Conservation (phyloP, 345 rosid species). For the Heritiera fomes region DNA sequence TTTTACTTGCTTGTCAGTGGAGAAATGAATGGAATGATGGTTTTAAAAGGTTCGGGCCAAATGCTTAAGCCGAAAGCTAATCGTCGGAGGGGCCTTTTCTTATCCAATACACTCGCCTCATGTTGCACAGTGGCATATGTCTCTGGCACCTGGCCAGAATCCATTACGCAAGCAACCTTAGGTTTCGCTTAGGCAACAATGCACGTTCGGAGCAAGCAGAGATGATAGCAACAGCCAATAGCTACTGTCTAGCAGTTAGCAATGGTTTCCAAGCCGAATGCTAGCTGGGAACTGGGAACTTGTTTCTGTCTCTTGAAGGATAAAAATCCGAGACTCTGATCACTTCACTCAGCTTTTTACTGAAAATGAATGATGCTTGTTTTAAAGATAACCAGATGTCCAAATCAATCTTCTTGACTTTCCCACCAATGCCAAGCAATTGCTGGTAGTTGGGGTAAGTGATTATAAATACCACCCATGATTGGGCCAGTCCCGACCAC, state of each 20-base stretch:
- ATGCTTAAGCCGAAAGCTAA: slow-evolving; percentile 2
- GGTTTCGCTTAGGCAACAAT: background rate
- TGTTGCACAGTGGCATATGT: background rate
- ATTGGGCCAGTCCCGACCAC: background rate
- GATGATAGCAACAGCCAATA: background rate
- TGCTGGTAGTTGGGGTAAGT: background rate
- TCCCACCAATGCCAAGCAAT: background rate
- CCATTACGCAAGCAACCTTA: background rate
- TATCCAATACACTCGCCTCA: background rate
- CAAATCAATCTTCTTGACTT: background rate
- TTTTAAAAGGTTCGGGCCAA: background rate
- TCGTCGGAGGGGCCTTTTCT: background rate
- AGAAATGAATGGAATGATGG: background rate
- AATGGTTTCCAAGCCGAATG: background rate
- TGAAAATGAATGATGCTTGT: background rate
- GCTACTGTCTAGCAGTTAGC: background rate
- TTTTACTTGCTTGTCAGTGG: background rate
- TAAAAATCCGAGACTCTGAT: background rate
- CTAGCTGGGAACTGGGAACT: background rate
- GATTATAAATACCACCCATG: too few relatives aligned
- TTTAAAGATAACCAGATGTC: background rate
- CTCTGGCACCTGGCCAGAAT: background rate
- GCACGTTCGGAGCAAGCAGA: background rate
- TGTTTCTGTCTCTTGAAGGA: background rate
- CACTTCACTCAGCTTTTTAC: background rate